Evolutionary conservation across 2,329 filamentous ascomycete genomes (phyloP).

Genomic region (Aspergillus arachidicola): DNA sequence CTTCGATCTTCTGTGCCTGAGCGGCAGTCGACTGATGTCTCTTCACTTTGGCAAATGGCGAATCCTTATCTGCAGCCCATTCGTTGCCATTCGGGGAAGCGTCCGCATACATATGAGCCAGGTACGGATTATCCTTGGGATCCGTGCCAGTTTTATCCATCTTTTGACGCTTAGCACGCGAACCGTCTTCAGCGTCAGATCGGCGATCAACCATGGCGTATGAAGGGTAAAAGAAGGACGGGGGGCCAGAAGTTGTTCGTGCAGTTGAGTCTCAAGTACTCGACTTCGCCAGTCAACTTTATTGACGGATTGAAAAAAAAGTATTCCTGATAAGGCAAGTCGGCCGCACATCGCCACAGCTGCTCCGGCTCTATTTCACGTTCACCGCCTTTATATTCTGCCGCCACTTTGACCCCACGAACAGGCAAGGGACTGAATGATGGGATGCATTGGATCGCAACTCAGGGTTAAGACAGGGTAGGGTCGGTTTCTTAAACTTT

Average conservation of each 20-base stretch:
- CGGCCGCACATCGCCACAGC: constrained; percentile 31
- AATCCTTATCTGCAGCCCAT: constrained; percentile 36
- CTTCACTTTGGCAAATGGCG: constrained; percentile 67
- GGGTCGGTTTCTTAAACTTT: not conserved
- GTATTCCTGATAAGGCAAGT: constrained; percentile 34
- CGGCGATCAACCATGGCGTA: constrained; percentile 60
- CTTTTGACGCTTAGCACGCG: constrained; percentile 59
- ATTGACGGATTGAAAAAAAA: constrained; percentile 23
- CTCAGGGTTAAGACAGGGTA: not conserved
- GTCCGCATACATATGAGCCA: constrained; percentile 80
- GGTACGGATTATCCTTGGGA: constrained; percentile 76
- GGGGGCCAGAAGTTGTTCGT: constrained; percentile 7
- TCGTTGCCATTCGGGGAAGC: constrained; percentile 40
- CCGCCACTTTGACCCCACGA: constrained; percentile 3
- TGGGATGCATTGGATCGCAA: not conserved
- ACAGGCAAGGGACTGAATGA: constrained; percentile 7
- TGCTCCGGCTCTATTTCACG: constrained; percentile 15
- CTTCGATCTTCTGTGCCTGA: constrained; percentile 73
- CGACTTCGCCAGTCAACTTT: constrained; percentile 1
- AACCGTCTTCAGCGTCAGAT: constrained; percentile 53
- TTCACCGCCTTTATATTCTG: not conserved
- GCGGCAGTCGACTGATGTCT: constrained; percentile 79
- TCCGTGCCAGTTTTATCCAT: constrained; percentile 51
- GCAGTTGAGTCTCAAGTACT: constrained; percentile 14
- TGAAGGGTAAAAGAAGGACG: constrained; percentile 14